Evolutionary conservation across 2,329 filamentous ascomycete species (phyloP).

Genomic region (Sclerotinia sclerotiorum): DNA sequence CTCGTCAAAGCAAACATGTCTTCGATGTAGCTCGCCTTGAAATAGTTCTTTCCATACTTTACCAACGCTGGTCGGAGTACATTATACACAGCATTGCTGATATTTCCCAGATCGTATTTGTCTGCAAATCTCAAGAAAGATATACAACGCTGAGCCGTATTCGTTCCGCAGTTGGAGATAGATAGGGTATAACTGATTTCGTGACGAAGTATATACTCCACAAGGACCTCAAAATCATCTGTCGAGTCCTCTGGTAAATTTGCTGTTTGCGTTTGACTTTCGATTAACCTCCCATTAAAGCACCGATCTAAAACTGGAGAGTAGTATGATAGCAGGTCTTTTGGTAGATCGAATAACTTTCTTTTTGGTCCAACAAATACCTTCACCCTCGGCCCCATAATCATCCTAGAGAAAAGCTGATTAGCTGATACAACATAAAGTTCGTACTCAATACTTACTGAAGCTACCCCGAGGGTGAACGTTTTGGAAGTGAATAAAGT

Average conservation of each 20-base stretch:
- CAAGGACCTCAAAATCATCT: background rate
- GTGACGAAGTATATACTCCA: background rate
- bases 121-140: background rate
- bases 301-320: conserved; percentile 25
- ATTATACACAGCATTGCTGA: background rate
- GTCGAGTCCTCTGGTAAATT: conserved; percentile 14
- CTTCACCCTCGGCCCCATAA: conserved; percentile 19
- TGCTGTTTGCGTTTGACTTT: conserved; percentile 24
- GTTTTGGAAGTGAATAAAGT: background rate
- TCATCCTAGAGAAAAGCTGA: background rate
- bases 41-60: background rate
- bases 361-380: conserved; percentile 27
- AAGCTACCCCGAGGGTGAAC: background rate
- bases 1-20: background rate
- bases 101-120: background rate
- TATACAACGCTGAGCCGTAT: background rate
- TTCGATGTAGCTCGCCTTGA: background rate
- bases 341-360: conserved; percentile 27
- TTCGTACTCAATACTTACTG: background rate
- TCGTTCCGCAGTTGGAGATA: background rate
- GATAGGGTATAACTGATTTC: background rate
- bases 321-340: conserved; percentile 27
- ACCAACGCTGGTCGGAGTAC: background rate
- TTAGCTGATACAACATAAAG: background rate
- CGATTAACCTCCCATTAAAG: conserved; percentile 27